Evolutionary conservation across 2,329 filamentous ascomycete genomes (phyloP), one percentile per base, ranked within the genome.

Genomic region (Pseudopithomyces chartarum): DNA sequence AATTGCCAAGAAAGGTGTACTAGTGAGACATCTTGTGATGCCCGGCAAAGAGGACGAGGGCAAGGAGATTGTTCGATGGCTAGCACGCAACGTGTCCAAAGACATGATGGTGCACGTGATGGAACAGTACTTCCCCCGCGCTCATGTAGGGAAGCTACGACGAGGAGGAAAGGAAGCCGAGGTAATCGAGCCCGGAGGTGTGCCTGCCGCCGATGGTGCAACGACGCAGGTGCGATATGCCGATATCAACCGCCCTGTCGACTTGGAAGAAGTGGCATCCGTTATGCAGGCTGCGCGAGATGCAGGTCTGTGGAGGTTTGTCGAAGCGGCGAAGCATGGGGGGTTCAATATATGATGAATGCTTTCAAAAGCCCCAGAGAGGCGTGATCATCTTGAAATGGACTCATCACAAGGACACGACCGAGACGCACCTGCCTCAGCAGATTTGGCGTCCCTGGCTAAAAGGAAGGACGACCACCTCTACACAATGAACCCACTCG

Each of bases 101-200:
- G 90, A 95, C 73, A 81, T 90, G 42, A 94, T 93, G 74, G 84
- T 95, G 57, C 89, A 96, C 70, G 88, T 96, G 62, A 95, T 95
- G 91, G 91, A 96, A 75, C 91, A 96, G 76, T 95, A 95, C 69
- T 87, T 87, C 60, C 91, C 91, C 0, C 85, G 90, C 61, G 91
- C 90, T 0, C 87, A 96, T 73, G 91, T 96, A 0, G 91, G 91
- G 3, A 94, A 92, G 78, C 78, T 80, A 52, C 85, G 62, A 19
- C 66, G 71, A 19, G 56, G 34, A 80, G 55, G 66, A 56, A 70
- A 63, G 15, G 60, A 64, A 22, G 22, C 20, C 49, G 62, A 69
- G 66, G 57, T 69, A 26, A 44, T 70, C 54, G 66, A 76, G 55
- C 54, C 74, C 57, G 62, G 69, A n/a, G 64, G 69, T 54, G 53